Percentiles rank a stretch among this genome's conserved stretches.
Evolutionary conservation across 805 yeast genomes (phyloP).

Genomic region (Sugiyamaella floridensis): DNA sequence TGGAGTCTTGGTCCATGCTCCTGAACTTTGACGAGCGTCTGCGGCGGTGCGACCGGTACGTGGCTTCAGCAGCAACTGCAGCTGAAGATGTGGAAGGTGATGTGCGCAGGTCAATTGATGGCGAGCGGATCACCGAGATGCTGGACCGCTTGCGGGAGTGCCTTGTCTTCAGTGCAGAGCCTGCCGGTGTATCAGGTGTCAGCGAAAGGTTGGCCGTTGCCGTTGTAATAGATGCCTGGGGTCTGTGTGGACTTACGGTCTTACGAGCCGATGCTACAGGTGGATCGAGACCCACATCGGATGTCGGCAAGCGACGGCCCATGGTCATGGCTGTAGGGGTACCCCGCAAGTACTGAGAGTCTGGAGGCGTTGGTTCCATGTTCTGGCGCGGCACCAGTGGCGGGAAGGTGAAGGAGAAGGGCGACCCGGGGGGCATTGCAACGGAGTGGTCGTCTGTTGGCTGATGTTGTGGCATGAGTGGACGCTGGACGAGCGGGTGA

Average conservation of each 20-base stretch:
- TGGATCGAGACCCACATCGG: not conserved
- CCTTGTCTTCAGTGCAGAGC: not conserved
- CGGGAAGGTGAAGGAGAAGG: constrained; percentile 4
- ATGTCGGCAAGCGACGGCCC: not conserved
- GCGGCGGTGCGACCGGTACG: constrained; percentile 7
- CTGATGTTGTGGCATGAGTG: constrained; percentile 7
- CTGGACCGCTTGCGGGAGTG: not conserved
- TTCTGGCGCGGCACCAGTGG: not conserved
- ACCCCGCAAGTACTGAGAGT: not conserved
- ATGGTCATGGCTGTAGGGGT: not conserved
- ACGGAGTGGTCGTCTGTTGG: not conserved
- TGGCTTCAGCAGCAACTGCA: constrained; percentile 2
- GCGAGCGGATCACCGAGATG: not conserved
- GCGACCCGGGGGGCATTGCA: not conserved
- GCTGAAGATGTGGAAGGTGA: not conserved
- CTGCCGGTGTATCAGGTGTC: not conserved
- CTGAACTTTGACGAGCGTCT: constrained; percentile 29
- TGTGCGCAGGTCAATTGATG: not conserved
- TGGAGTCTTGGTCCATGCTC: constrained; percentile 56
- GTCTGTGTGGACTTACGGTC: constrained; percentile 5
- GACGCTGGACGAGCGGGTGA: not conserved
- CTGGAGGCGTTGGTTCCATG: not conserved
- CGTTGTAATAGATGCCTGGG: constrained; percentile 6
- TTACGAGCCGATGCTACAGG: not conserved
- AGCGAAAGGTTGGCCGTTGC: constrained; percentile 7